These are phyloP conservation scores for Aeschynomene evenia DNA, from an alignment of 306 rosid genomes.

Conservation along the genomic window DNA sequence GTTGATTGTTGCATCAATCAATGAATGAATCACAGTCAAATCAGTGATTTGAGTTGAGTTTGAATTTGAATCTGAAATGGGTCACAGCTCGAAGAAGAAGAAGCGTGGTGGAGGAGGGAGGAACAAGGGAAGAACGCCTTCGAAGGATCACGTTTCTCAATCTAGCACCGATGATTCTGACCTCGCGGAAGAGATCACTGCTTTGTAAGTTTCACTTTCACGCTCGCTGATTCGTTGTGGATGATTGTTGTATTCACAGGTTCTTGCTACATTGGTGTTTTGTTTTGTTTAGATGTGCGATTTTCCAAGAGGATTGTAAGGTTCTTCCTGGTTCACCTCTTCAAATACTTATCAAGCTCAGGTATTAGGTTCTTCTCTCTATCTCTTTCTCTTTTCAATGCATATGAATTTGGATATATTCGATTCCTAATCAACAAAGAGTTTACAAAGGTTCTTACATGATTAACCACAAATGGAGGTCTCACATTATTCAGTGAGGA, in stretches of 20 bases:
- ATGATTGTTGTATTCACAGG: neutral
- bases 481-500: too few species aligned
- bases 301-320: conserved; percentile 83
- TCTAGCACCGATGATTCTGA: conserved; percentile 46
- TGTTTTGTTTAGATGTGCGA: conserved; percentile 55
- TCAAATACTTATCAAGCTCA: conserved; percentile 64
- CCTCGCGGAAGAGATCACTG: conserved; percentile 91
- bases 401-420: too few species aligned
- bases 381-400: neutral
- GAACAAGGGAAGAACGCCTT: conserved; percentile 63
- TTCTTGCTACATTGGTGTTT: neutral
- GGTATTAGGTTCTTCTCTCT: conserved; percentile 42
- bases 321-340: conserved; percentile 54
- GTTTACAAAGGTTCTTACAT: too few species aligned
- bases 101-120: conserved; percentile 42
- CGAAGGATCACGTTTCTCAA: conserved; percentile 57
- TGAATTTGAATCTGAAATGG: conserved; percentile 40
- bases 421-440: too few species aligned
- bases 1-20: too few species aligned
- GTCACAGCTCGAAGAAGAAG: conserved; percentile 80
- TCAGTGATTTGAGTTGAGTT: too few species aligned
- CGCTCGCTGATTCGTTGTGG: neutral
- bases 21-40: too few species aligned
- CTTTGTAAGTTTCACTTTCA: conserved; percentile 47
- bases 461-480: too few species aligned